Evolutionary conservation across 352 stramenopile genomes (phyloP).

Genomic region (Achlya hypogyna): DNA sequence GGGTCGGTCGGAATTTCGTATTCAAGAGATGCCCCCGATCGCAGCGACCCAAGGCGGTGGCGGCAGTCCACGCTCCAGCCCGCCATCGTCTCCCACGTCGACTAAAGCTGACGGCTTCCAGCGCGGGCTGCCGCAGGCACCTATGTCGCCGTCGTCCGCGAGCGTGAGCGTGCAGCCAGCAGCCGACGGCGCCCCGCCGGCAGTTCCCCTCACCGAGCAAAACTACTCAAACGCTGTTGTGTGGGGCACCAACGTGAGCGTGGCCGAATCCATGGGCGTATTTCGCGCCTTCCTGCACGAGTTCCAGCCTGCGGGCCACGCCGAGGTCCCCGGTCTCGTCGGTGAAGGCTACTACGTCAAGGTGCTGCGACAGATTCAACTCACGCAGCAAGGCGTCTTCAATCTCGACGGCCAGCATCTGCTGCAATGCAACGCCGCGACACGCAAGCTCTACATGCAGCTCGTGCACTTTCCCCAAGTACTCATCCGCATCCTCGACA

Average conservation of each 20-base stretch:
- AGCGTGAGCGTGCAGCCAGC: background rate
- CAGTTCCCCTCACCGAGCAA: conserved; percentile 29
- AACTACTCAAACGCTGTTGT: conserved; percentile 80
- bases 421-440: conserved; percentile 51
- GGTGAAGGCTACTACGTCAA: conserved; percentile 70
- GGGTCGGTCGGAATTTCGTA: conserved; percentile 59
- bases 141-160: conserved; percentile 24
- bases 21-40: conserved; percentile 40
- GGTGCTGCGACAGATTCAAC: conserved; percentile 57
- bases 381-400: conserved; percentile 80
- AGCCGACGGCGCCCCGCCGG: background rate
- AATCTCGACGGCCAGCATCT: conserved; percentile 90
- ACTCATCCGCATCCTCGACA: conserved; percentile 95
- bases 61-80: conserved; percentile 32
- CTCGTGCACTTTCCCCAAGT: conserved; percentile 93
- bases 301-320: conserved; percentile 40
- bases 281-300: conserved; percentile 87
- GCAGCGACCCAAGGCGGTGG: background rate
- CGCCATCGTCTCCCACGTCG: conserved; percentile 34
- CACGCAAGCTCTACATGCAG: conserved; percentile 92
- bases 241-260: conserved; percentile 91
- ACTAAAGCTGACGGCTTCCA: conserved; percentile 11
- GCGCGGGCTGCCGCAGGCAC: conserved; percentile 17
- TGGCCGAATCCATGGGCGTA: conserved; percentile 84
- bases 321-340: conserved; percentile 5